Base-by-base conservation (phyloP, 805 yeast genomes). In the Saturnispora quitensis region DNA sequence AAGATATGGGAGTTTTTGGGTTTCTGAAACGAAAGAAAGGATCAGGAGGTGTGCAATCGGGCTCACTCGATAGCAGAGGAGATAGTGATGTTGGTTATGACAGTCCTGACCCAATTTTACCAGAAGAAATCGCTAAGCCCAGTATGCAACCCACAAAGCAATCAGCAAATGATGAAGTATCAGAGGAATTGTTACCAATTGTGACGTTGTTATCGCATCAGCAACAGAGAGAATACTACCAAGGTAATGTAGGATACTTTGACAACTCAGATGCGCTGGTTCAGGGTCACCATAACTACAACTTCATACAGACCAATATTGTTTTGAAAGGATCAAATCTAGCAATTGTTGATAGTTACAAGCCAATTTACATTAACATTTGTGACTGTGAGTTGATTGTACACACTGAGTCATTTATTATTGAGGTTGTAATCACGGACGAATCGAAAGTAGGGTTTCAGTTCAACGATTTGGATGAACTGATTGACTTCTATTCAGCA, bases 201-300 rank as follows among this genome's bases (percentile, higher is more conserved):
- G 76, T 87, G 38, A 82, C 87, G 20, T 72, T 88, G 56, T 71
- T 86, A 51, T 77, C 78, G 45, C 81, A 89, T 18, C 95, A 88
- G 61, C 79, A 80, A 55, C 73, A 80, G 24, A 73, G 95, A 46
- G 72, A 78, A 7, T 87, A 88, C 64, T 55, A 44, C 25, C 47
- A 47, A 8, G 58, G 56, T 4, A 24, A 43, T 18, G 28, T 48
- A 5, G 51, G 25, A n/a, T 53, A 34, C 15, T 36, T 35, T 34
- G 55, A 55, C 24, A 35, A 45, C 15, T 43, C 57, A 43, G 47
- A 36, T 6, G 22, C 22, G 4, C 38, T 24, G 18, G 20, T 45
- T 7, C 42, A 38, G 24, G 42, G 42, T 18, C 42, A 38, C 22
- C 7, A 38, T 17, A 22, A 44, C 8, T 27, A n/a, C 3, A 47